Evolutionary conservation across 2,329 filamentous ascomycete species (phyloP).

Genomic region (Aureobasidium lini): DNA sequence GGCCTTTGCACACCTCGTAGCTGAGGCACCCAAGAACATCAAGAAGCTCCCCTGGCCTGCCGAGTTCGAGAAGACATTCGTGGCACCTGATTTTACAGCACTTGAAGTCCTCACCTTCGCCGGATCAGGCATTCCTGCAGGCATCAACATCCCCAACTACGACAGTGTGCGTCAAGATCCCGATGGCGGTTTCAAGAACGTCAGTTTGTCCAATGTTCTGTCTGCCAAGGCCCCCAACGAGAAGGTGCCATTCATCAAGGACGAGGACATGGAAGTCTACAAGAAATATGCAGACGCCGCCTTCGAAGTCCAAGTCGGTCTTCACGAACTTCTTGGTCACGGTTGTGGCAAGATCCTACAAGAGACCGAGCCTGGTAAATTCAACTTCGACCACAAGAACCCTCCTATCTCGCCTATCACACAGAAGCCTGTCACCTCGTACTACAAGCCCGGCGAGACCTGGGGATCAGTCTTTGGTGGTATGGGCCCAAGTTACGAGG

Average conservation of each 20-base stretch:
- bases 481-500: conserved; percentile 82
- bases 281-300: conserved; percentile 76
- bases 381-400: conserved; percentile 79
- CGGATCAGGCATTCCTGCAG: conserved; percentile 49
- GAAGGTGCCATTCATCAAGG: conserved; percentile 81
- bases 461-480: conserved; percentile 72
- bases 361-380: conserved; percentile 72
- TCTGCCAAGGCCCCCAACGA: conserved; percentile 88
- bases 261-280: conserved; percentile 69
- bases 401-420: conserved; percentile 76
- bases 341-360: conserved; percentile 91
- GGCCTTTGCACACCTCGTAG: conserved; percentile 79
- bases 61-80: conserved; percentile 91
- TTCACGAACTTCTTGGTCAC: conserved; percentile 83
- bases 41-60: conserved; percentile 80
- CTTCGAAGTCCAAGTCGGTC: conserved; percentile 92
- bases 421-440: conserved; percentile 68
- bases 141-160: conserved; percentile 47
- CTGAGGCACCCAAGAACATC: conserved; percentile 73
- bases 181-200: conserved; percentile 71
- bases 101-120: conserved; percentile 83
- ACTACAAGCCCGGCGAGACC: conserved; percentile 92
- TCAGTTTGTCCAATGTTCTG: conserved; percentile 86
- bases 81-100: conserved; percentile 92
- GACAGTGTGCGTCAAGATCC: conserved; percentile 73